Conservation (phyloP, 129 eudicot genomes). For the Lactuca saligna region DNA sequence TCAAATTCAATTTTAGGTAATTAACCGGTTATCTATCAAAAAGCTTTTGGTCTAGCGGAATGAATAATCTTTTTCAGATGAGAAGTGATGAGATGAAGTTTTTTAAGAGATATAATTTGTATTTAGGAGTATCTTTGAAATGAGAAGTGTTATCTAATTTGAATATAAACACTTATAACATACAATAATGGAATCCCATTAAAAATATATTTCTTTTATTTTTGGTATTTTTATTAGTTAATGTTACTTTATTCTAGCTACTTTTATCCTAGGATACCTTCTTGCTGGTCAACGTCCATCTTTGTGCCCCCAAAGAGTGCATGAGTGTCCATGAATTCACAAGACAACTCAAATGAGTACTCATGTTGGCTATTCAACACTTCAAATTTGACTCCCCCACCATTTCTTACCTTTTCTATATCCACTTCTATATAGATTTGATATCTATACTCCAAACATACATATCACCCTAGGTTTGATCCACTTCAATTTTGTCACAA, state of each 20-base stretch:
- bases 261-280: constrained; percentile 48
- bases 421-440: constrained; percentile 26
- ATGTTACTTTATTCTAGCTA: background rate
- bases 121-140: too few species aligned
- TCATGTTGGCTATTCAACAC: constrained; percentile 30
- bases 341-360: constrained; percentile 42
- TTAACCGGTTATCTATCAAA: too few species aligned
- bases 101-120: too few species aligned
- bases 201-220: background rate
- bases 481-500: constrained; percentile 14
- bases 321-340: constrained; percentile 39
- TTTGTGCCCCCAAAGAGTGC: constrained; percentile 41
- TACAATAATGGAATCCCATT: too few species aligned
- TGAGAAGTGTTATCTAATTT: too few species aligned
- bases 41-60: too few species aligned
- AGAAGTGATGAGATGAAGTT: too few species aligned
- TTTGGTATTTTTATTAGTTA: background rate
- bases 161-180: background rate
- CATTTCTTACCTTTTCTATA: constrained; percentile 28
- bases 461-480: constrained; percentile 19
- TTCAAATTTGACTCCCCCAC: constrained; percentile 38
- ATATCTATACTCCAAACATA: constrained; percentile 5
- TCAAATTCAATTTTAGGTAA: too few species aligned
- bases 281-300: constrained; percentile 32
- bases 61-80: too few species aligned